Conservation (phyloP, 1,284 basidiomycete species). For the Stereum hirsutum region DNA sequence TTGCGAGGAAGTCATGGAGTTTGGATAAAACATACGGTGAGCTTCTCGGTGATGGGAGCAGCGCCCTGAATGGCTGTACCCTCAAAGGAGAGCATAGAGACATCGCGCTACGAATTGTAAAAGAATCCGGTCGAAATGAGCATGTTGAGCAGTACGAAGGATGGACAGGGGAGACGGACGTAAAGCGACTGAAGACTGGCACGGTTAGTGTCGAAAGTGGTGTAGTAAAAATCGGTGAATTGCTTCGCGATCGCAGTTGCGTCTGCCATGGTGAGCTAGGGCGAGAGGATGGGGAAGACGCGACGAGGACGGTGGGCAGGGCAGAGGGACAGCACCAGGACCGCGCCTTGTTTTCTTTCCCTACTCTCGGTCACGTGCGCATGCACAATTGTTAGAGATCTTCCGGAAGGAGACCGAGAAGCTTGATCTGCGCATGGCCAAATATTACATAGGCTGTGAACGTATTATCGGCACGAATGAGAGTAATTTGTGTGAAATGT, state of each 20-base stretch:
- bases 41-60: constrained; percentile 66
- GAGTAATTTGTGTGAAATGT: too few relatives aligned
- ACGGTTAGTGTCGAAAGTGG: constrained; percentile 60
- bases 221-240: constrained; percentile 73
- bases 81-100: constrained; percentile 92
- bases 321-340: background rate
- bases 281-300: background rate
- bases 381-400: too few relatives aligned
- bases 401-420: too few relatives aligned
- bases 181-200: constrained; percentile 53
- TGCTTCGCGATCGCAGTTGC: constrained; percentile 54
- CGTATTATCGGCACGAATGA: too few relatives aligned
- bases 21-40: constrained; percentile 45
- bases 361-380: too few relatives aligned
- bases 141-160: constrained; percentile 8
- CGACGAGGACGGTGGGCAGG: background rate
- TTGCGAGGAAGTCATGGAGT: background rate
- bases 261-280: constrained; percentile 59
- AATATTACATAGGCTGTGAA: too few relatives aligned
- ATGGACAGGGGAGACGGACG: constrained; percentile 36
- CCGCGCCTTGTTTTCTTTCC: too few relatives aligned
- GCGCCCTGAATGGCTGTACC: constrained; percentile 54
- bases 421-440: too few relatives aligned
- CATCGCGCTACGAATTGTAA: constrained; percentile 46
- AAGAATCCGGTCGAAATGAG: constrained; percentile 1